Conservation (phyloP, 352 stramenopile genomes). For the Globisporangium yorkense region DNA sequence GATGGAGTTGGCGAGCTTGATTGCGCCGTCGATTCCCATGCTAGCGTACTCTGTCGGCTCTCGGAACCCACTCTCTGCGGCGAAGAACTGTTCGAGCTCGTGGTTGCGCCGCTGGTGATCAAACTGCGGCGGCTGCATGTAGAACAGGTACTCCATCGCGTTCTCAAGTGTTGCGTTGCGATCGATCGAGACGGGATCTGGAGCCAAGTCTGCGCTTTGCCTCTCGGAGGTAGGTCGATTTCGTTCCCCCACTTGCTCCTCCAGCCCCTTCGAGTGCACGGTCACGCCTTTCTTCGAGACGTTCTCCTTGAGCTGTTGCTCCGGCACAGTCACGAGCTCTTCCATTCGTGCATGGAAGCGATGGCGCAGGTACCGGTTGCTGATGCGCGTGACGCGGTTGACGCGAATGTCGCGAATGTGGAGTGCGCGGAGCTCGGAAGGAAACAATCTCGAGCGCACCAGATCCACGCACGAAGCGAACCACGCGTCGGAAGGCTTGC, state of each 20-base stretch:
- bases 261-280: slow-evolving; percentile 26
- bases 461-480: slow-evolving; percentile 81
- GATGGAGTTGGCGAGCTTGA: slow-evolving; percentile 76
- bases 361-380: slow-evolving; percentile 85
- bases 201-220: background rate
- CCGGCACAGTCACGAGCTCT: slow-evolving; percentile 54
- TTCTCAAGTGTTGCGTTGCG: slow-evolving; percentile 37
- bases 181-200: slow-evolving; percentile 6
- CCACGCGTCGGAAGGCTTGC: slow-evolving; percentile 75
- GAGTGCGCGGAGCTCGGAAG: slow-evolving; percentile 42
- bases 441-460: slow-evolving; percentile 63
- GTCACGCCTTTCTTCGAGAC: slow-evolving; percentile 78
- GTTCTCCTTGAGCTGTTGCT: slow-evolving; percentile 66
- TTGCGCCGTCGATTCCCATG: slow-evolving; percentile 46
- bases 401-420: slow-evolving; percentile 66
- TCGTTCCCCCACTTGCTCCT: slow-evolving; percentile 4
- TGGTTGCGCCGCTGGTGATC: slow-evolving; percentile 27
- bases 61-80: slow-evolving; percentile 65
- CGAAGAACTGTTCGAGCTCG: slow-evolving; percentile 52
- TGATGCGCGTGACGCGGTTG: slow-evolving; percentile 81
- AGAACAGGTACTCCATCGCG: slow-evolving; percentile 83
- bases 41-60: slow-evolving; percentile 36
- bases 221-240: background rate
- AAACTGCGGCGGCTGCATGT: slow-evolving; percentile 40
- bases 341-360: slow-evolving; percentile 83